Evolutionary conservation across 2,329 filamentous ascomycete genomes (phyloP).

Genomic region (Cercospora sp.): DNA sequence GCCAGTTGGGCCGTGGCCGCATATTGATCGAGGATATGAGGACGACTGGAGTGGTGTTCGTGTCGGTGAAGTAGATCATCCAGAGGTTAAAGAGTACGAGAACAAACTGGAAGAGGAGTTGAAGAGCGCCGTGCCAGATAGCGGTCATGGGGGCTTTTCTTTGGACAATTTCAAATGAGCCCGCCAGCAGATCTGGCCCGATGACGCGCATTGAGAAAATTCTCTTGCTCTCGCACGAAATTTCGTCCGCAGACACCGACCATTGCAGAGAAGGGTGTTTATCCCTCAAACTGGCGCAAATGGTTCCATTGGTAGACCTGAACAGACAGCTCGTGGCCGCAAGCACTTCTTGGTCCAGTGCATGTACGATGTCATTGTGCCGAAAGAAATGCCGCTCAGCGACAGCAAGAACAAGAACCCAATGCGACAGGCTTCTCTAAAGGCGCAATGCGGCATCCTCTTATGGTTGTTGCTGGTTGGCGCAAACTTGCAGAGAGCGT

Average conservation of each 20-base stretch:
- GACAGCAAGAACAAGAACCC: neutral
- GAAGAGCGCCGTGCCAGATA: neutral
- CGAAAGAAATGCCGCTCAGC: neutral
- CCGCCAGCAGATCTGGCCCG: neutral
- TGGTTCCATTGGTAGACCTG: neutral
- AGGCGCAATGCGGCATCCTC: neutral
- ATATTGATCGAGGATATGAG: conserved; percentile 56
- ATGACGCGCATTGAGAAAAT: neutral
- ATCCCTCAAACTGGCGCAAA: neutral
- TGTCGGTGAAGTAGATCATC: conserved; percentile 51
- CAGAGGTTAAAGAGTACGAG: conserved; percentile 39
- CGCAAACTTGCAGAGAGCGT: neutral
- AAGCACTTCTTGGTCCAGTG: neutral
- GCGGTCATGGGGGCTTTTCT: conserved; percentile 6
- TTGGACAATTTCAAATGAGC: conserved; percentile 12
- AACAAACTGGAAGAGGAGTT: conserved; percentile 28
- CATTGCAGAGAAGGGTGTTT: neutral
- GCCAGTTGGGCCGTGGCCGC: conserved; percentile 61
- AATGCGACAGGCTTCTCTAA: neutral
- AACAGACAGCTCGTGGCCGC: neutral
- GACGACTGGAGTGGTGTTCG: conserved; percentile 51
- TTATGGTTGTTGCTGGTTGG: neutral
- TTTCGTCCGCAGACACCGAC: neutral
- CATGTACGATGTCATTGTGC: neutral
- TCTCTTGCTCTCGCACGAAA: neutral